phyloP scores from a whole-genome alignment of 2,329 filamentous ascomycete species.

The Hymenoscyphus repandus region DNA sequence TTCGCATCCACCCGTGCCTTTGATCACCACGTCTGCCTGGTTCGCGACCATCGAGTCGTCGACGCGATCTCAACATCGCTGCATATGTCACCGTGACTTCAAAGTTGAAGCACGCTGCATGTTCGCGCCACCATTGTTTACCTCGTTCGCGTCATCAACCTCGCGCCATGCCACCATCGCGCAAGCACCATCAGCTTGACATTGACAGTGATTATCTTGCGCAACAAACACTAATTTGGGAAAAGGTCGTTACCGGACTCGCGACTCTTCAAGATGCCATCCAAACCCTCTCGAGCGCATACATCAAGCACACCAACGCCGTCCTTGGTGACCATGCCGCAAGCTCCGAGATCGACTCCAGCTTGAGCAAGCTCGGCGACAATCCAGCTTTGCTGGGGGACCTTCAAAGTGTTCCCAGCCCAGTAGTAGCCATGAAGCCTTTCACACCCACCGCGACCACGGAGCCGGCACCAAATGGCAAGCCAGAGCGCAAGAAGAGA shows the following conservation, averaged over 20 bases:
- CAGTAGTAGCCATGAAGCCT: conserved; percentile 16
- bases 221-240: conserved; percentile 24
- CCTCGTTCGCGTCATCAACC: conserved; percentile 20
- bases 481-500: conserved; percentile 87
- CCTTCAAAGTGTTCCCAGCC: conserved; percentile 33
- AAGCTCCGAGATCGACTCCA: conserved; percentile 40
- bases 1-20: neutral
- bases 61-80: conserved; percentile 22
- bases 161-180: conserved; percentile 11
- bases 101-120: conserved; percentile 12
- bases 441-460: conserved; percentile 33
- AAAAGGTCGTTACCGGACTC: conserved; percentile 69
- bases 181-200: conserved; percentile 13
- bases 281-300: conserved; percentile 74
- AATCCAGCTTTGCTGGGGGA: conserved; percentile 35
- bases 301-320: conserved; percentile 82
- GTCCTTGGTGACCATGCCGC: conserved; percentile 60
- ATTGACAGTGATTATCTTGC: conserved; percentile 15
- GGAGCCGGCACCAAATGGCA: conserved; percentile 49
- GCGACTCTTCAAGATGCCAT: conserved; percentile 75
- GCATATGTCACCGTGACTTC: conserved; percentile 7
- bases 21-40: neutral
- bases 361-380: conserved; percentile 41
- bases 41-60: neutral
- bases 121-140: conserved; percentile 10